Percentiles rank a stretch among this genome's conserved stretches.
phyloP scores from a whole-genome alignment of 352 stramenopile genomes.

The Sclerospora graminicola region DNA sequence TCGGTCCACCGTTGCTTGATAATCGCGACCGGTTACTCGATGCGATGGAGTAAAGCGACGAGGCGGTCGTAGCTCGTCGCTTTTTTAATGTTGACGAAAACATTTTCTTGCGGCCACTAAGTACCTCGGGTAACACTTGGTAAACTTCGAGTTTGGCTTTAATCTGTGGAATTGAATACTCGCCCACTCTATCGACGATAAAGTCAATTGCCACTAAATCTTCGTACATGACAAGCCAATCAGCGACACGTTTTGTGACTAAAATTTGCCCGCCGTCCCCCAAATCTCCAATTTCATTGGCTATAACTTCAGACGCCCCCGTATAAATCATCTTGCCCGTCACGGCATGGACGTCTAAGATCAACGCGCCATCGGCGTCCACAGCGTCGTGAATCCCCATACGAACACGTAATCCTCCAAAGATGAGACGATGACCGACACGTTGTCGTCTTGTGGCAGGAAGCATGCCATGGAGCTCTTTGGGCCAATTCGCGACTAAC shows the following conservation, averaged over 20 bases:
- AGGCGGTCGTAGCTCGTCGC: no score
- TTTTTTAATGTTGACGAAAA: no score
- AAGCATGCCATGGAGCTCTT: conserved; percentile 34
- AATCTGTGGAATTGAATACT: no score
- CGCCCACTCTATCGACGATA: no score
- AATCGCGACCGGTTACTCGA: no score
- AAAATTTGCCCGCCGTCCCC: conserved; percentile 47
- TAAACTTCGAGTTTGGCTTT: no score
- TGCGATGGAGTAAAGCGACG: no score
- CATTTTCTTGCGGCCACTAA: no score
- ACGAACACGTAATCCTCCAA: conserved; percentile 38
- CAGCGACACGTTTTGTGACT: conserved; percentile 36
- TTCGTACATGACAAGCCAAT: conserved; percentile 39
- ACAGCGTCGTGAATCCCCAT: conserved; percentile 53
- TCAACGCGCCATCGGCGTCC: conserved; percentile 30
- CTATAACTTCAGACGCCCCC: no score
- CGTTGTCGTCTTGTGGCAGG: conserved; percentile 32
- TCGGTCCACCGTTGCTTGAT: no score
- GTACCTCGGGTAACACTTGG: no score
- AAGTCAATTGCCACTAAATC: no score
- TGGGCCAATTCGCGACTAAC: conserved; percentile 40
- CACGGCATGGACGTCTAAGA: conserved; percentile 36
- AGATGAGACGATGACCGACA: conserved; percentile 30
- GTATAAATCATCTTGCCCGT: conserved; percentile 58
- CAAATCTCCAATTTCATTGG: conserved; percentile 42